phyloP scores from a whole-genome alignment of 768 basidiomycete species.

The Cantharellus cinnabarinus region DNA sequence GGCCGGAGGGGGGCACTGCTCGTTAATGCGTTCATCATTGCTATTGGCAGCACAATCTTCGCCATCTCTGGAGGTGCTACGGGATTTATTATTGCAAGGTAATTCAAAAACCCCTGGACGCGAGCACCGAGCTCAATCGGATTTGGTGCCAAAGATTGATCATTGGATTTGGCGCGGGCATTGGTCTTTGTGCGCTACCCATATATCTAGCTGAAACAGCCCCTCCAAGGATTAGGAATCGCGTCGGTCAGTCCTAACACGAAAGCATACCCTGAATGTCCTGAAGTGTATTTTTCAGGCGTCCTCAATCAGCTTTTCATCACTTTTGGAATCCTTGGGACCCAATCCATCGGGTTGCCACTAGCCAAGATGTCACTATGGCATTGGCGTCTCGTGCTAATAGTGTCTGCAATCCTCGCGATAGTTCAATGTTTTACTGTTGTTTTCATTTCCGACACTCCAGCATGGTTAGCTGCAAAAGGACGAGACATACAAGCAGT shows the following conservation, averaged over 20 bases:
- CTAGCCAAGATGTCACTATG: neutral
- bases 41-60: slow-evolving; percentile 32
- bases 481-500: neutral
- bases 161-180: slow-evolving; percentile 6
- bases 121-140: neutral
- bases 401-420: neutral
- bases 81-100: slow-evolving; percentile 6
- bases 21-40: slow-evolving; percentile 33
- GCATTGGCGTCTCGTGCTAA: neutral
- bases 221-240: slow-evolving; percentile 15
- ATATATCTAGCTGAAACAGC: slow-evolving; percentile 18
- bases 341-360: slow-evolving; percentile 51
- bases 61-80: slow-evolving; percentile 3
- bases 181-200: slow-evolving; percentile 14
- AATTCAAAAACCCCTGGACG: neutral
- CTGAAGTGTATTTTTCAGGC: slow-evolving; percentile 1
- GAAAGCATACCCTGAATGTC: neutral
- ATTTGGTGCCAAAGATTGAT: neutral
- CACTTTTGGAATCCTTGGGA: slow-evolving; percentile 58
- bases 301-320: slow-evolving; percentile 15
- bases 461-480: neutral
- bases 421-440: neutral
- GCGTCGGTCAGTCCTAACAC: slow-evolving; percentile 8
- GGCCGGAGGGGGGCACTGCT: slow-evolving; percentile 53
- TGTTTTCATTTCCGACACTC: neutral